Evolutionary conservation across 2,329 filamentous ascomycete genomes (phyloP).

Genomic region (Elsinoe arachidis): DNA sequence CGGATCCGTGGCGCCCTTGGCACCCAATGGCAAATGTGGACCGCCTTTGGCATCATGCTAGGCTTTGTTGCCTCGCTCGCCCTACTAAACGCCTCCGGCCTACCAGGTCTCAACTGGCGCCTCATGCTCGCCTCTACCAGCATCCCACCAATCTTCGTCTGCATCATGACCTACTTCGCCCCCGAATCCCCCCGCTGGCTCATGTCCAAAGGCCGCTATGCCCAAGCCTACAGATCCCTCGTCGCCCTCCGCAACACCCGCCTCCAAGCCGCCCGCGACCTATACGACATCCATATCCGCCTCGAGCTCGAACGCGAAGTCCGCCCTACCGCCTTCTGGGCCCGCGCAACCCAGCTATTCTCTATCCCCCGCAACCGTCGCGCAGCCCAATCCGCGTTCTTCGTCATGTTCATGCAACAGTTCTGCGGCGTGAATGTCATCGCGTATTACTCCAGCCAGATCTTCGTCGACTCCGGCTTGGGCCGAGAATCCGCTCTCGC

Average conservation of each 20-base stretch:
- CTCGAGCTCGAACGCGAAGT: slow-evolving; percentile 15
- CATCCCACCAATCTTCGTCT: slow-evolving; percentile 25
- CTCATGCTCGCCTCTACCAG: slow-evolving; percentile 37
- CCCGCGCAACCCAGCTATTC: slow-evolving; percentile 22
- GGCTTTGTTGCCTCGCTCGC: slow-evolving; percentile 34
- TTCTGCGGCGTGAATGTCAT: slow-evolving; percentile 18
- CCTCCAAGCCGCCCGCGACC: slow-evolving; percentile 33
- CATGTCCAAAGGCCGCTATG: slow-evolving; percentile 32
- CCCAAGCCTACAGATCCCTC: slow-evolving; percentile 30
- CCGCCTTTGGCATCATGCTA: slow-evolving; percentile 38
- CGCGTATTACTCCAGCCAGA: slow-evolving; percentile 15
- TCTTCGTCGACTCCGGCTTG: slow-evolving; percentile 24
- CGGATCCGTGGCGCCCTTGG: slow-evolving; percentile 36
- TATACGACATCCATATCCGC: slow-evolving; percentile 28
- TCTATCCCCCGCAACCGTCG: slow-evolving; percentile 25
- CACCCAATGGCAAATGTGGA: slow-evolving; percentile 40
- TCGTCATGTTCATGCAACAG: slow-evolving; percentile 29
- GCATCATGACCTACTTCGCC: slow-evolving; percentile 31
- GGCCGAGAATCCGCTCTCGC: slow-evolving; percentile 21
- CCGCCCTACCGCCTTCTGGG: slow-evolving; percentile 12
- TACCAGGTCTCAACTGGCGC: slow-evolving; percentile 35
- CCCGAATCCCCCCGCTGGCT: slow-evolving; percentile 32
- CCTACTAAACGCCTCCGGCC: slow-evolving; percentile 39
- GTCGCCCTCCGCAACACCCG: slow-evolving; percentile 26
- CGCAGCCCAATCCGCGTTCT: slow-evolving; percentile 25